Evolutionary conservation across 352 stramenopile genomes (phyloP), one percentile per base, ranked within the genome.

Genomic region (Globisporangium acanthophoron): DNA sequence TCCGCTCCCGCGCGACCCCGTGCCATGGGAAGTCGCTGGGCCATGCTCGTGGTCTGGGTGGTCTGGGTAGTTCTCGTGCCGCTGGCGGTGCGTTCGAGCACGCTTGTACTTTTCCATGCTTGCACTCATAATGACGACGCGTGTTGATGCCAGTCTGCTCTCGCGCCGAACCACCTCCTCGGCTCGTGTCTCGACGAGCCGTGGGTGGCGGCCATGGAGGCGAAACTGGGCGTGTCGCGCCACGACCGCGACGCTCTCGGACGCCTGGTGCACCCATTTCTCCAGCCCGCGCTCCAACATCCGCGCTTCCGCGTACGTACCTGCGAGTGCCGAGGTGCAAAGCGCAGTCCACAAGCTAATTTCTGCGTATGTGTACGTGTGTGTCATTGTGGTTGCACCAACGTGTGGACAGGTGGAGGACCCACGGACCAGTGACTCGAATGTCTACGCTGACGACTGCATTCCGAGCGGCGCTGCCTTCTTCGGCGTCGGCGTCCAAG

Each of bases 111-210:
- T 24, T 47, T 6, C 18, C 33, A 6, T 37, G 33, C 9, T 37
- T 37, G 33, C 33, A 11, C 33, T 11, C 33, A 37, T 12, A 11
- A 37, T 47, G 15, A 20, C 21, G 41, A 41, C 35, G 35, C 3
- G 9, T 0, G 18, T 29, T 29, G 18, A 48, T 13, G 43, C 39
- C 21, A 49, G 21, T 13, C 44, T 37, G 55, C 33, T 7, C 20
- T 46, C 11, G 52, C 67, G 2, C 70, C 70, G 2, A 83, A 81
- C 44, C 64, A 74, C 13, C 80, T 82, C 27, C 56, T 85, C 2
- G 75, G 73, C 21, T 70, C 74, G 1, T 87, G 77, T 49, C 65
- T 87, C 5, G 65, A 56, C 15, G 29, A 65, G 1, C 24, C 31
- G 1, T 85, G 78, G 78, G 75, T 78, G 29, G 12, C 35, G 13